Evolutionary conservation across 192 early-diverging fungal genomes (phyloP).

Genomic region (Linnemannia hyalina): DNA sequence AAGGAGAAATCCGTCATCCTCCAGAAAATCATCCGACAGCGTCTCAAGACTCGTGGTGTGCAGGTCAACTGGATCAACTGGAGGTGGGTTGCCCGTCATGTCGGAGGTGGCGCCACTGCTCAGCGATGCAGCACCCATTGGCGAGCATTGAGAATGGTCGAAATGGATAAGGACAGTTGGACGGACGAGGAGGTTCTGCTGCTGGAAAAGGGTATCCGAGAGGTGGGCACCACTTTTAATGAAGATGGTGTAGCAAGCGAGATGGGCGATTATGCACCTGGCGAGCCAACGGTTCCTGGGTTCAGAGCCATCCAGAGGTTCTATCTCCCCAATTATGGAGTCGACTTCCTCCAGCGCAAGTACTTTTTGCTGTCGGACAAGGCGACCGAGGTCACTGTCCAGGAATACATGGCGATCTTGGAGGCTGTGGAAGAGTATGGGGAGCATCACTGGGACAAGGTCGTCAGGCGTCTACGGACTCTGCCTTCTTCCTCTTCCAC

Average conservation of each 20-base stretch:
- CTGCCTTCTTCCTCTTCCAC: constrained; percentile 7
- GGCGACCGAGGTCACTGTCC: constrained; percentile 26
- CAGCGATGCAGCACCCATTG: constrained; percentile 40
- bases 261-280: neutral
- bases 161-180: constrained; percentile 20
- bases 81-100: constrained; percentile 50
- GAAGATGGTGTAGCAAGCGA: neutral
- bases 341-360: constrained; percentile 21
- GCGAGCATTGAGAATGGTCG: constrained; percentile 21
- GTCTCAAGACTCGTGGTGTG: constrained; percentile 37
- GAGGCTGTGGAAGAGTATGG: constrained; percentile 45
- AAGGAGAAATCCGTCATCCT: constrained; percentile 43
- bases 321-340: constrained; percentile 21
- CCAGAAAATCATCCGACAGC: constrained; percentile 41
- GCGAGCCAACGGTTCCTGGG: neutral
- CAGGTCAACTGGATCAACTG: constrained; percentile 53
- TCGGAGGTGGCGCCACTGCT: constrained; percentile 25
- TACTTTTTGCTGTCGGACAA: constrained; percentile 53
- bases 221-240: constrained; percentile 32
- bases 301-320: constrained; percentile 33
- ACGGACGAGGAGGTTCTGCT: constrained; percentile 26
- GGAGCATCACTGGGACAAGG: constrained; percentile 43
- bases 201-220: constrained; percentile 43
- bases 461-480: constrained; percentile 16
- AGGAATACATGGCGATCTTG: constrained; percentile 49